phyloP scores from a whole-genome alignment of 2,329 filamentous ascomycete genomes.

The Alternaria panax region DNA sequence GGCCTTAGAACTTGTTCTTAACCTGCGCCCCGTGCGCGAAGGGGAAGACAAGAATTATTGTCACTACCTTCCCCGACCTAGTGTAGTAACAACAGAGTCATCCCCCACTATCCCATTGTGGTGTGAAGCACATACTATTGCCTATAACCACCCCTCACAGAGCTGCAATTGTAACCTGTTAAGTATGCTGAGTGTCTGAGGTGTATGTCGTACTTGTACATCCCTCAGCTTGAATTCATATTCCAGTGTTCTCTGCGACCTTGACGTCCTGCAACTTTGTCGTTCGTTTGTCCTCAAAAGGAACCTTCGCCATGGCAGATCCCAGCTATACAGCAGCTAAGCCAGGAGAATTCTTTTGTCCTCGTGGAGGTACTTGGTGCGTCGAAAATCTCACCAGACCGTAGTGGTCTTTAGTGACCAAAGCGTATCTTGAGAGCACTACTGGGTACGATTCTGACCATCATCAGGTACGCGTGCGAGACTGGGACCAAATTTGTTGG shows the following conservation, averaged over 20 bases:
- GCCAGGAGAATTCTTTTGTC: slow-evolving; percentile 25
- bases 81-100: no score
- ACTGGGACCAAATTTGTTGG: slow-evolving; percentile 44
- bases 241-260: background rate
- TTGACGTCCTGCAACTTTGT: background rate
- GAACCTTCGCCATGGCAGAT: background rate
- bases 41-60: no score
- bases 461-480: slow-evolving; percentile 17
- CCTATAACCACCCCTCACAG: no score
- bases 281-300: background rate
- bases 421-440: background rate
- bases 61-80: no score
- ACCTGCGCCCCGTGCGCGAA: no score
- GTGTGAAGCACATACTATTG: no score
- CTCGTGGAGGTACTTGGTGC: slow-evolving; percentile 20
- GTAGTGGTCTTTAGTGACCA: fast-evolving
- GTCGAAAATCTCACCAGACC: background rate
- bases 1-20: no score
- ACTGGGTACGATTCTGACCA: fast-evolving
- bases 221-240: background rate
- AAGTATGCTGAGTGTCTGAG: background rate
- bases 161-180: background rate
- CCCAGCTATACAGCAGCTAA: slow-evolving; percentile 10
- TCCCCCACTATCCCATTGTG: no score
- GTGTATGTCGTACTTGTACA: background rate